phyloP scores from a whole-genome alignment of 148 eudicot genomes.

The Selenicereus undatus region DNA sequence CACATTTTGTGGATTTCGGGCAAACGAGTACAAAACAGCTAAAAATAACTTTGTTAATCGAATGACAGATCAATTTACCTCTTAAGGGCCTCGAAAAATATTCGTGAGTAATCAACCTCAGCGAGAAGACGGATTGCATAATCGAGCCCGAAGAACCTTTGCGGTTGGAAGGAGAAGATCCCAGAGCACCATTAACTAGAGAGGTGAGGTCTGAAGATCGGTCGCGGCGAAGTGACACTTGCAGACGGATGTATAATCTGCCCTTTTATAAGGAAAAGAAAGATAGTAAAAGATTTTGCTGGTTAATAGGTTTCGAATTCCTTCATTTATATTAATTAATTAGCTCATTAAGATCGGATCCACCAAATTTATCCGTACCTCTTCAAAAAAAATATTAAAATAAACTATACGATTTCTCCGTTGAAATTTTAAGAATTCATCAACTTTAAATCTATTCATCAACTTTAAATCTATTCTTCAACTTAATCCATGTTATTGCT shows the following conservation, averaged over 20 bases:
- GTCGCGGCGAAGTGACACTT: neutral
- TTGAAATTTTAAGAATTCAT: too few relatives aligned
- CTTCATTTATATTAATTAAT: too few relatives aligned
- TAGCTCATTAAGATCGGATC: too few relatives aligned
- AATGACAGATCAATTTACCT: neutral
- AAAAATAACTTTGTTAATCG: neutral
- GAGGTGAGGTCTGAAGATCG: neutral
- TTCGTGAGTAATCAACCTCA: neutral
- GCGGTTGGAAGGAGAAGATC: neutral
- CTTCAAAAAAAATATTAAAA: too few relatives aligned
- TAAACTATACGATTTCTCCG: too few relatives aligned
- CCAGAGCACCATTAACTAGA: neutral
- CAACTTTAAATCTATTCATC: too few relatives aligned
- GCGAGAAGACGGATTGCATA: neutral
- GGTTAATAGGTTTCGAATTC: too few relatives aligned
- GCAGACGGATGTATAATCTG: neutral
- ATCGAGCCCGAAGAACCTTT: neutral
- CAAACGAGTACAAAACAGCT: neutral
- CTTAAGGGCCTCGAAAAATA: neutral
- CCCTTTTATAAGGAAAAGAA: too few relatives aligned
- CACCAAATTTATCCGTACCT: too few relatives aligned
- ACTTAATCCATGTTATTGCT: too few relatives aligned
- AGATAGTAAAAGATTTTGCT: too few relatives aligned
- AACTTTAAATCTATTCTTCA: too few relatives aligned
- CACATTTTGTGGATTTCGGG: neutral